Conservation (phyloP, 139 green algal genomes). For the Chlorella sp. region DNA sequence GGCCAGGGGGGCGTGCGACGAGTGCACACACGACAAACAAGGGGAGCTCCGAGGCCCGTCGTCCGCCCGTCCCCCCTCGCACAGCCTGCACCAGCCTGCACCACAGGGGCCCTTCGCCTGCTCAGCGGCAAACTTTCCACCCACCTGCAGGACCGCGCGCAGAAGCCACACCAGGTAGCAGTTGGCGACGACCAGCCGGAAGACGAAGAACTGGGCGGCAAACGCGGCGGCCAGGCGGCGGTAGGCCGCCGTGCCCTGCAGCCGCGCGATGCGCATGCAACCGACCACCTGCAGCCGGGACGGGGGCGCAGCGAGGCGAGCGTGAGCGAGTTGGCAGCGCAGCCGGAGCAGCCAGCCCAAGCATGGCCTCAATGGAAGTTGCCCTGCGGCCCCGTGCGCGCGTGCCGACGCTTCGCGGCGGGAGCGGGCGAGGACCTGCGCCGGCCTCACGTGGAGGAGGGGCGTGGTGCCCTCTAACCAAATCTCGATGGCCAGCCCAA, state of each 20-base stretch:
- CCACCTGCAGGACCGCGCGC: slow-evolving; percentile 8
- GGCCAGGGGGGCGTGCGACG: slow-evolving; percentile 12
- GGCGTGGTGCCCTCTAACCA: slow-evolving; percentile 50
- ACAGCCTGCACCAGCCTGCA: too few species aligned
- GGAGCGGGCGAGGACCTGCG: too few species aligned
- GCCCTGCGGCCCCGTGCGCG: not conserved
- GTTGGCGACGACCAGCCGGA: slow-evolving; percentile 28
- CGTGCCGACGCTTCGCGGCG: not conserved
- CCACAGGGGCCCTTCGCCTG: too few species aligned
- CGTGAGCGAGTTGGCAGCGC: not conserved
- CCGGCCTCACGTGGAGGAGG: slow-evolving; percentile 32
- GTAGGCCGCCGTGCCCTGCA: not conserved
- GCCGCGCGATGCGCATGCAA: slow-evolving; percentile 34
- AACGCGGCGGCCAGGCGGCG: slow-evolving; percentile 21
- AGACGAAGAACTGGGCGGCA: slow-evolving; percentile 40
- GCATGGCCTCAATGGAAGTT: not conserved
- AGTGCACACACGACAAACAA: slow-evolving; percentile 43
- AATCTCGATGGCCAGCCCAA: slow-evolving; percentile 43
- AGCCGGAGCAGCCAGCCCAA: not conserved
- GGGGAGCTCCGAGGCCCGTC: too few species aligned
- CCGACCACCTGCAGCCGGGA: not conserved
- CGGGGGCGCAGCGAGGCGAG: not conserved
- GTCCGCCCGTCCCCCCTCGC: too few species aligned
- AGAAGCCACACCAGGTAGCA: slow-evolving; percentile 17
- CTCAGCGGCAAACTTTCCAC: too few species aligned